Percentiles rank a stretch among this genome's conserved stretches.
Conservation (phyloP, 768 basidiomycete species). For the Ramaria sp. region DNA sequence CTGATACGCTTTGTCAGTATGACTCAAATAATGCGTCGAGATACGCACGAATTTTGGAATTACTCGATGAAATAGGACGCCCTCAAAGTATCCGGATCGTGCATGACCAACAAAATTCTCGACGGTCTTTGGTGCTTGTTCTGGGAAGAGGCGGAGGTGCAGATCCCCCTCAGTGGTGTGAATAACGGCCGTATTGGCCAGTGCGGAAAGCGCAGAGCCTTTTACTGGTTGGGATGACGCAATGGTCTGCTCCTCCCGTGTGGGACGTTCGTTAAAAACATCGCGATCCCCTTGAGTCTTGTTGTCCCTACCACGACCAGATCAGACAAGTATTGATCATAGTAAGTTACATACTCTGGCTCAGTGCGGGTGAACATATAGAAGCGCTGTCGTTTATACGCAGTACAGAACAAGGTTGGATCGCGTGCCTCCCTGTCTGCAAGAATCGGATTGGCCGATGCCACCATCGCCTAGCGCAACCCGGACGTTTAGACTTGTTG, state of each 20-base stretch:
- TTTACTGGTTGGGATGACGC: slow-evolving; percentile 32
- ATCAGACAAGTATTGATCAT: neutral
- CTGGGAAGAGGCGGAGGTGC: slow-evolving; percentile 78
- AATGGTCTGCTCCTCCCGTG: slow-evolving; percentile 88
- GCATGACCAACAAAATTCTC: slow-evolving; percentile 97
- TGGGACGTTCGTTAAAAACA: slow-evolving; percentile 96
- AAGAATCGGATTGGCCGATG: slow-evolving; percentile 90
- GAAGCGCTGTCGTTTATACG: slow-evolving; percentile 86
- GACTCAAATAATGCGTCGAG: neutral
- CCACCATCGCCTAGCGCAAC: slow-evolving; percentile 69
- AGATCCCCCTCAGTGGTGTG: slow-evolving; percentile 97
- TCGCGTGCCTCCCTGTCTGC: slow-evolving; percentile 78
- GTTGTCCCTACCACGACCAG: slow-evolving; percentile 45
- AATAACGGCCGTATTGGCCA: slow-evolving; percentile 77
- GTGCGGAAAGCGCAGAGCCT: slow-evolving; percentile 47
- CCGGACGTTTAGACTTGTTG: neutral
- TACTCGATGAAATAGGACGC: slow-evolving; percentile 91
- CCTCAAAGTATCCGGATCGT: slow-evolving; percentile 83
- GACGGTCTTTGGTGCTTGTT: slow-evolving; percentile 87
- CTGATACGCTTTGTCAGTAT: slow-evolving; percentile 11
- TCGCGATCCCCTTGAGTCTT: slow-evolving; percentile 82
- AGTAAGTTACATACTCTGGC: slow-evolving; percentile 62
- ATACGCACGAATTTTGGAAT: slow-evolving; percentile 75
- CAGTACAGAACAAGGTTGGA: slow-evolving; percentile 88
- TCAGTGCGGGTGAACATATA: slow-evolving; percentile 88